These are phyloP conservation scores for Yarrowia sp. DNA, from an alignment of 805 yeast species.

Conservation along the genomic window DNA sequence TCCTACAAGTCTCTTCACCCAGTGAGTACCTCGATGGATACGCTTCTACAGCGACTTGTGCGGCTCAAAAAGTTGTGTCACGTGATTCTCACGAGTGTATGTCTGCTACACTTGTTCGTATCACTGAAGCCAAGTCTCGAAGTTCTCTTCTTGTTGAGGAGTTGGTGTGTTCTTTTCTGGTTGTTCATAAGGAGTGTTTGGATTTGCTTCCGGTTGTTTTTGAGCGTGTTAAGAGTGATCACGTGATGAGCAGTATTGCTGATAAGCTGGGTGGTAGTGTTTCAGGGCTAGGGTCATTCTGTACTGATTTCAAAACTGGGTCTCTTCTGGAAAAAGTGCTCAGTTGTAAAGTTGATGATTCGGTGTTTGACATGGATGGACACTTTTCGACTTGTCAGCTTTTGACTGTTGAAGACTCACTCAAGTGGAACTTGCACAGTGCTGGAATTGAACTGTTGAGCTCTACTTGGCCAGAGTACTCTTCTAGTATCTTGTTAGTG, in stretches of 20 bases:
- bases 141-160: neutral
- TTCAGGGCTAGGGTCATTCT: neutral
- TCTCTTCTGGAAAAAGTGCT: neutral
- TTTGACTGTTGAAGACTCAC: neutral
- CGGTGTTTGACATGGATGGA: neutral
- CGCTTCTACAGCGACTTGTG: neutral
- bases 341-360: neutral
- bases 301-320: neutral
- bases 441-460: neutral
- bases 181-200: conserved; percentile 7
- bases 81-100: neutral
- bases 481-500: neutral
- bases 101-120: neutral
- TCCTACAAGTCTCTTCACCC: neutral
- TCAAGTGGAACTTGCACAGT: neutral
- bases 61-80: neutral
- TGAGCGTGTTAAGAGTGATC: neutral
- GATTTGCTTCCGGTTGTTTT: neutral
- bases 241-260: neutral
- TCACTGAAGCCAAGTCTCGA: neutral
- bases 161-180: neutral
- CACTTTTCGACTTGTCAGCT: neutral
- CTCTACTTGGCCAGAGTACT: neutral
- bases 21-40: neutral
- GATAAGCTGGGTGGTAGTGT: neutral